phyloP scores from a whole-genome alignment of 2,329 filamentous ascomycete species.

The Ophiobolus disseminans region DNA sequence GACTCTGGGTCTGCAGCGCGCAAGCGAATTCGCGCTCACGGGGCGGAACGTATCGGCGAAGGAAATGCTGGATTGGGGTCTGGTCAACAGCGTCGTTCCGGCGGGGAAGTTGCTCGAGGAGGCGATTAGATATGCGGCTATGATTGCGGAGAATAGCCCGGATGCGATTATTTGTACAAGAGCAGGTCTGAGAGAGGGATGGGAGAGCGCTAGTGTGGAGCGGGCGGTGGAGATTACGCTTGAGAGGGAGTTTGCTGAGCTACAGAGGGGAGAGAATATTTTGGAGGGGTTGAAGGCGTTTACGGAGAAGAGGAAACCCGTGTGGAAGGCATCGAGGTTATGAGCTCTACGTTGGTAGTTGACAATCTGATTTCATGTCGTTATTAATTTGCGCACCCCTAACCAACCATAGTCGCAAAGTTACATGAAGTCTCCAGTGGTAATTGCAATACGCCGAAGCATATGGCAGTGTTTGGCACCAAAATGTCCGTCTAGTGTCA shows the following conservation, averaged over 20 bases:
- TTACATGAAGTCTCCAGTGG: too few species aligned
- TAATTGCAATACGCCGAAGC: too few species aligned
- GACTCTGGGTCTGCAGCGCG: conserved; percentile 34
- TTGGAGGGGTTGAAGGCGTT: conserved; percentile 37
- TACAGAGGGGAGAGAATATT: conserved; percentile 55
- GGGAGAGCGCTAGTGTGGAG: conserved; percentile 31
- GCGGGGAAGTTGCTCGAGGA: conserved; percentile 22
- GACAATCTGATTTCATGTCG: too few species aligned
- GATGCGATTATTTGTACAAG: conserved; percentile 32
- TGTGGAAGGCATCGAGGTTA: conserved; percentile 15
- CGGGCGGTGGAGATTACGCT: conserved; percentile 22
- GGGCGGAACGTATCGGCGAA: conserved; percentile 27
- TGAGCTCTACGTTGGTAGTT: too few species aligned
- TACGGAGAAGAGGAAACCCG: conserved; percentile 41
- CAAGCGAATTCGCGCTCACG: conserved; percentile 35
- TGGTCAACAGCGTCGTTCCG: conserved; percentile 32
- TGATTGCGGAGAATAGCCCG: conserved; percentile 32
- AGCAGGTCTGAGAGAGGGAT: conserved; percentile 27
- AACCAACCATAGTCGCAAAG: too few species aligned
- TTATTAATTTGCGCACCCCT: too few species aligned
- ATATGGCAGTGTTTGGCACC: too few species aligned
- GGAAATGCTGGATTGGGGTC: conserved; percentile 30
- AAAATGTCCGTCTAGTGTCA: too few species aligned
- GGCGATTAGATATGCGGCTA: conserved; percentile 25
- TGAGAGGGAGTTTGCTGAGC: conserved; percentile 51